These are phyloP conservation scores for Xylaria sp. DNA, from an alignment of 2,329 filamentous ascomycete genomes.

Conservation along the genomic window DNA sequence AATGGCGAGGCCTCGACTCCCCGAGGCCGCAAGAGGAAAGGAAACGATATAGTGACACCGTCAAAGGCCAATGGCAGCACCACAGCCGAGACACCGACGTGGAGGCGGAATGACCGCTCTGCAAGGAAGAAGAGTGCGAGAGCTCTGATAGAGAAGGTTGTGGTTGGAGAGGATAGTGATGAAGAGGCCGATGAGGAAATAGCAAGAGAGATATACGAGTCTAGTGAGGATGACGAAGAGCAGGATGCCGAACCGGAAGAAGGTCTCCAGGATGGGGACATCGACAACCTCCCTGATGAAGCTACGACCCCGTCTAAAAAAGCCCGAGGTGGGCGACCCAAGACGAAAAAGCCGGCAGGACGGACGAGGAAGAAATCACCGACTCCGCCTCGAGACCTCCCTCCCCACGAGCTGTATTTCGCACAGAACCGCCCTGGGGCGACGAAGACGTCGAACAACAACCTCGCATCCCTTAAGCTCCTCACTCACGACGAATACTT, in stretches of 20 bases:
- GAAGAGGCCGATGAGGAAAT: slow-evolving; percentile 73
- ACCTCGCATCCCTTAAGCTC: slow-evolving; percentile 70
- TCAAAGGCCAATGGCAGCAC: slow-evolving; percentile 28
- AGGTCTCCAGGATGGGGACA: slow-evolving; percentile 33
- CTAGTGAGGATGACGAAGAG: slow-evolving; percentile 55
- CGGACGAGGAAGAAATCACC: slow-evolving; percentile 64
- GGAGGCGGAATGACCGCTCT: slow-evolving; percentile 76
- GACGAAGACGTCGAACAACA: slow-evolving; percentile 85
- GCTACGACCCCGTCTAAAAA: slow-evolving; percentile 51
- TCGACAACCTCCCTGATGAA: slow-evolving; percentile 24
- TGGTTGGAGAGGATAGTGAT: slow-evolving; percentile 66
- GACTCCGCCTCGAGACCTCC: slow-evolving; percentile 79
- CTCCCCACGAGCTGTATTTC: slow-evolving; percentile 90
- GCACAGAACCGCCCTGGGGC: slow-evolving; percentile 84
- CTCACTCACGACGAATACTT: slow-evolving; percentile 95
- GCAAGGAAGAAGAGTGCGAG: slow-evolving; percentile 84
- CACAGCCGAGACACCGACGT: slow-evolving; percentile 60
- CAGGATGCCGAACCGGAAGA: slow-evolving; percentile 28
- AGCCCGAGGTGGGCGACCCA: slow-evolving; percentile 47
- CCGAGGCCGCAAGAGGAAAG: slow-evolving; percentile 25
- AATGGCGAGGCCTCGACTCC: slow-evolving; percentile 25
- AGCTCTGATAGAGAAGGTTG: slow-evolving; percentile 72
- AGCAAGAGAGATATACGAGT: slow-evolving; percentile 68
- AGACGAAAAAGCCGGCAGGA: slow-evolving; percentile 43
- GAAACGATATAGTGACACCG: slow-evolving; percentile 24